These are phyloP conservation scores for Austroboletus niveus DNA, from an alignment of 1,284 basidiomycete genomes.

Conservation along the genomic window DNA sequence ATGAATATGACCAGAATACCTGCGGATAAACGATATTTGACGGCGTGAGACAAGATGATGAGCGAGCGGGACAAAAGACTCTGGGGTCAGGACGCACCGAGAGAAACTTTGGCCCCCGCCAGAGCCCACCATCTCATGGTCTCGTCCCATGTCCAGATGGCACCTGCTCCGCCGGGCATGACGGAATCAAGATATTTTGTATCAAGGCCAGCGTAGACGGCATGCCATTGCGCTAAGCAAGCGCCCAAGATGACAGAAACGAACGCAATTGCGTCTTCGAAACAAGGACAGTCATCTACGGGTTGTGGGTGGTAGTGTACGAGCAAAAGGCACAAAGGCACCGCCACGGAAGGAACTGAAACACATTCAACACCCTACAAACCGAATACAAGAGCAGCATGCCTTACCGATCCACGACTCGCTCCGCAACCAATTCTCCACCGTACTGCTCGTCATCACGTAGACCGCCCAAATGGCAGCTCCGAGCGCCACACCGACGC, in stretches of 20 bases:
- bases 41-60: not conserved
- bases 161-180: conserved; percentile 57
- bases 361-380: not conserved
- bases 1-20: conserved; percentile 73
- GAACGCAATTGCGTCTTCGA: conserved; percentile 96
- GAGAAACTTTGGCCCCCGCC: conserved; percentile 58
- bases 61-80: conserved; percentile 5
- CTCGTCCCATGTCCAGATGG: conserved; percentile 46
- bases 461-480: conserved; percentile 62
- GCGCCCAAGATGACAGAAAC: conserved; percentile 81
- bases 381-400: not conserved
- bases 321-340: conserved; percentile 67
- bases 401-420: conserved; percentile 53
- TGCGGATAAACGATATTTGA: not conserved
- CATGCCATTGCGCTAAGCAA: conserved; percentile 68
- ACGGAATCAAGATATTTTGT: conserved; percentile 34
- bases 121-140: conserved; percentile 53
- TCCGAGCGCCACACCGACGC: conserved; percentile 66
- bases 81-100: conserved; percentile 38
- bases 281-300: conserved; percentile 96
- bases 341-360: conserved; percentile 64
- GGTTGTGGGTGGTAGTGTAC: conserved; percentile 91
- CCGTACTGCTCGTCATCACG: conserved; percentile 35
- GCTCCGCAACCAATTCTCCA: conserved; percentile 52
- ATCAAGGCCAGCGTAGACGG: conserved; percentile 38